Conservation (phyloP, 169 alveolate species). For the Besnoitia besnoiti region DNA sequence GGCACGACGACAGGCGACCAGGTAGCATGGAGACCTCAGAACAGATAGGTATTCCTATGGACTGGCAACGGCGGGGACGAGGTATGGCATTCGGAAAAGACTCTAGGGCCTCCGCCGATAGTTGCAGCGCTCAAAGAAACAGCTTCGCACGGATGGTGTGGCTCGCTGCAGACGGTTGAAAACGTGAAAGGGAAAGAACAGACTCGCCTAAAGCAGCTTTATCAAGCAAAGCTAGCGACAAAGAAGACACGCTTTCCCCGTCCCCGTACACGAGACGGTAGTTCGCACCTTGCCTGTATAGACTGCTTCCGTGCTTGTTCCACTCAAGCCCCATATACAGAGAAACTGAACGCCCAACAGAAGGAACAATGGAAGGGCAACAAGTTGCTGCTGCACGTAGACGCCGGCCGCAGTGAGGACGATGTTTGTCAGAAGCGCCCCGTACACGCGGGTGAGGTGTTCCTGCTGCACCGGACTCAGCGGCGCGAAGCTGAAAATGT, state of each 20-base stretch:
- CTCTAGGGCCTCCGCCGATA: too few species aligned
- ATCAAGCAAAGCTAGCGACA: too few species aligned
- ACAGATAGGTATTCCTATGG: too few species aligned
- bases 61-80: too few species aligned
- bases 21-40: too few species aligned
- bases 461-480: slow-evolving; percentile 29
- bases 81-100: too few species aligned
- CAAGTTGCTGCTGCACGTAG: slow-evolving; percentile 35
- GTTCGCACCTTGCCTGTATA: neutral
- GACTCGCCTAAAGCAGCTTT: too few species aligned
- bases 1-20: too few species aligned
- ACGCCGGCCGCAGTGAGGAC: slow-evolving; percentile 62
- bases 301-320: slow-evolving; percentile 32
- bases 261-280: neutral
- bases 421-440: slow-evolving; percentile 40
- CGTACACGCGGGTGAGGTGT: slow-evolving; percentile 40
- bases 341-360: neutral
- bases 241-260: neutral
- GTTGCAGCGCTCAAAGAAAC: too few species aligned
- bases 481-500: slow-evolving; percentile 46
- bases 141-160: too few species aligned
- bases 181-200: too few species aligned
- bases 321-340: slow-evolving; percentile 6
- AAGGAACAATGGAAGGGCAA: slow-evolving; percentile 39
- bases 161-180: too few species aligned